phyloP scores from a whole-genome alignment of 768 basidiomycete species.

The Boletus sp. region DNA sequence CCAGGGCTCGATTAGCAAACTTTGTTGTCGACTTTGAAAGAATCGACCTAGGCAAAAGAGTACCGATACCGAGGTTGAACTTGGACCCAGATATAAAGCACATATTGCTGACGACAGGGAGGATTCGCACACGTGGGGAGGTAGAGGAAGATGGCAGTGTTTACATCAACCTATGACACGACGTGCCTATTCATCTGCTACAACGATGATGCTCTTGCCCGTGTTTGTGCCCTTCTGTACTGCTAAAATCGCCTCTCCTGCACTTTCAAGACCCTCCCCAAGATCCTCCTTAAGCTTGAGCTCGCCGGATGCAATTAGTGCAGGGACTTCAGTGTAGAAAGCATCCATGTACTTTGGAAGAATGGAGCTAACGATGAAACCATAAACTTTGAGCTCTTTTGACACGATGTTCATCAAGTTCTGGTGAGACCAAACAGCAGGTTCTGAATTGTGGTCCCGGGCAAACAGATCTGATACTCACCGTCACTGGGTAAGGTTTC shows the following conservation, averaged over 20 bases:
- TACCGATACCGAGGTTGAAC: conserved; percentile 11
- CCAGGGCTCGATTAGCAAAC: conserved; percentile 23
- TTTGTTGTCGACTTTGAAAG: conserved; percentile 16
- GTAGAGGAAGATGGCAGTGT: conserved; percentile 23
- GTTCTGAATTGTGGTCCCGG: conserved; percentile 7
- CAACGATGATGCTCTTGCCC: conserved; percentile 25
- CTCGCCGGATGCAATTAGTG: conserved; percentile 43
- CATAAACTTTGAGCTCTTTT: conserved; percentile 41
- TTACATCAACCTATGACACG: conserved; percentile 13
- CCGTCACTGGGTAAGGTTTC: conserved; percentile 10
- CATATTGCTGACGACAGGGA: conserved; percentile 27
- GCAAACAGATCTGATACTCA: not conserved
- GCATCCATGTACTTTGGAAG: conserved; percentile 37
- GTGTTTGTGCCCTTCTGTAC: conserved; percentile 36
- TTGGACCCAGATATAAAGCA: conserved; percentile 4
- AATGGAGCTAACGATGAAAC: conserved; percentile 39
- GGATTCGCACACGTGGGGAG: conserved; percentile 21
- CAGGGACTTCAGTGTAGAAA: conserved; percentile 44
- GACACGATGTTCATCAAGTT: conserved; percentile 40
- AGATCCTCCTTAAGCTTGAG: conserved; percentile 49
- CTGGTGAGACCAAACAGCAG: conserved; percentile 12
- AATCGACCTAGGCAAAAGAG: conserved; percentile 4
- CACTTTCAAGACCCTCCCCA: conserved; percentile 41
- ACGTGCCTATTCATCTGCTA: conserved; percentile 5
- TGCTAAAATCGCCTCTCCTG: conserved; percentile 38